Evolutionary conservation across 345 rosid species (phyloP).

Genomic region (Xanthoceras sorbifolium): DNA sequence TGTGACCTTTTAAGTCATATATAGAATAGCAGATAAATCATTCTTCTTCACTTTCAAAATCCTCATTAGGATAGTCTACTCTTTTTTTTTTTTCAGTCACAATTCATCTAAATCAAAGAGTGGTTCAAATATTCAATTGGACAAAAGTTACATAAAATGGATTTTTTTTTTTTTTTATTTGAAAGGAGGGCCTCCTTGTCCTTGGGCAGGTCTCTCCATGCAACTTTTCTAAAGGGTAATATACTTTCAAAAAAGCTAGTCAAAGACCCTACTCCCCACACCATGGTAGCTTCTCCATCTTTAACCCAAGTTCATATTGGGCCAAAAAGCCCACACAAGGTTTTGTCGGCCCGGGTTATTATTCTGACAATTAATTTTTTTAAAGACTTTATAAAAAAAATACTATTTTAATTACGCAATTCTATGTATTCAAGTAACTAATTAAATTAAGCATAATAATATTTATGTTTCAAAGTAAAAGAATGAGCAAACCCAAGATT

Average conservation of each 20-base stretch:
- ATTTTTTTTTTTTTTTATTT: neutral
- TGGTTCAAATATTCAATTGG: too few relatives aligned
- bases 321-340: neutral
- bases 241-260: constrained; percentile 26
- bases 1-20: neutral
- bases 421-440: too few relatives aligned
- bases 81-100: too few relatives aligned
- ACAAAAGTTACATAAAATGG: neutral
- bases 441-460: too few relatives aligned
- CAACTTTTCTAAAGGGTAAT: constrained; percentile 14
- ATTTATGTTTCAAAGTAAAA: too few relatives aligned
- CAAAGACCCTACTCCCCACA: constrained; percentile 25
- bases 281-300: neutral
- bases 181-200: neutral
- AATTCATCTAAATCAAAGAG: too few relatives aligned
- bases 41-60: constrained; percentile 9
- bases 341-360: neutral
- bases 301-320: neutral
- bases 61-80: neutral
- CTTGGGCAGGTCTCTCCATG: constrained; percentile 5
- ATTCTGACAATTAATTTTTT: too few relatives aligned
- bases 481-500: too few relatives aligned
- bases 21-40: neutral
- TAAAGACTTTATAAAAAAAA: too few relatives aligned
- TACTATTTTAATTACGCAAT: too few relatives aligned